Evolutionary conservation across 768 basidiomycete genomes (phyloP).

Genomic region (Collybia mongolica): DNA sequence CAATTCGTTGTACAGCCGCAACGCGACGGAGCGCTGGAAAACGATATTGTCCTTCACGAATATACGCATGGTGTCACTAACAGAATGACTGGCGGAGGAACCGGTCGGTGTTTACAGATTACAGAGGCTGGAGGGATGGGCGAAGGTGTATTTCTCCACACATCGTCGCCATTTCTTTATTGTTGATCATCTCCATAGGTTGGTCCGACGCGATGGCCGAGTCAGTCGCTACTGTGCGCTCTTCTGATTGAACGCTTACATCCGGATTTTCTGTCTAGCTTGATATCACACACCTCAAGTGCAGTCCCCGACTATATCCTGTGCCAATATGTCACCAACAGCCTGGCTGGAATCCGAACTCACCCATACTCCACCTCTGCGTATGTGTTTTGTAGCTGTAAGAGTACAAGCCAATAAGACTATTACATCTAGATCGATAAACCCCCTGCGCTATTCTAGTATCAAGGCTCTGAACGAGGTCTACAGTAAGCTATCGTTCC

Average conservation of each 20-base stretch:
- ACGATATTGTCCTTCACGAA: slow-evolving; percentile 42
- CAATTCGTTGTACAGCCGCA: slow-evolving; percentile 31
- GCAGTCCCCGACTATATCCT: slow-evolving; percentile 26
- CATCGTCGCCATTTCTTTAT: not conserved
- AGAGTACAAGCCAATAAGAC: not conserved
- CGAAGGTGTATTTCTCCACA: slow-evolving; percentile 28
- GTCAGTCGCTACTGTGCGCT: slow-evolving; percentile 9
- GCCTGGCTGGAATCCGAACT: slow-evolving; percentile 44
- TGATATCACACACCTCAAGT: slow-evolving; percentile 29
- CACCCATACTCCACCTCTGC: slow-evolving; percentile 48
- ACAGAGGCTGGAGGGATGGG: slow-evolving; percentile 58
- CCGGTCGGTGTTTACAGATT: slow-evolving; percentile 49
- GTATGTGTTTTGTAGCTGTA: slow-evolving; percentile 16
- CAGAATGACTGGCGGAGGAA: slow-evolving; percentile 49
- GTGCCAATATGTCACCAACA: slow-evolving; percentile 47
- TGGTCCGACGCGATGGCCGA: slow-evolving; percentile 45
- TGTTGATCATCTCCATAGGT: slow-evolving; percentile 6
- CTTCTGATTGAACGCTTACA: not conserved
- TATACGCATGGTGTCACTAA: slow-evolving; percentile 42
- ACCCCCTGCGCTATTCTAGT: slow-evolving; percentile 35
- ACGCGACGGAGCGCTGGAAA: slow-evolving; percentile 55
- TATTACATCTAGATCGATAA: slow-evolving; percentile 16
- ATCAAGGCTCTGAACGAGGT: slow-evolving; percentile 31
- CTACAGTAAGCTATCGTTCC: slow-evolving; percentile 26
- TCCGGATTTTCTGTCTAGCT: slow-evolving; percentile 15